Base-by-base conservation (phyloP, 164 flowering plant species). In the Warburgia ugandensis region DNA sequence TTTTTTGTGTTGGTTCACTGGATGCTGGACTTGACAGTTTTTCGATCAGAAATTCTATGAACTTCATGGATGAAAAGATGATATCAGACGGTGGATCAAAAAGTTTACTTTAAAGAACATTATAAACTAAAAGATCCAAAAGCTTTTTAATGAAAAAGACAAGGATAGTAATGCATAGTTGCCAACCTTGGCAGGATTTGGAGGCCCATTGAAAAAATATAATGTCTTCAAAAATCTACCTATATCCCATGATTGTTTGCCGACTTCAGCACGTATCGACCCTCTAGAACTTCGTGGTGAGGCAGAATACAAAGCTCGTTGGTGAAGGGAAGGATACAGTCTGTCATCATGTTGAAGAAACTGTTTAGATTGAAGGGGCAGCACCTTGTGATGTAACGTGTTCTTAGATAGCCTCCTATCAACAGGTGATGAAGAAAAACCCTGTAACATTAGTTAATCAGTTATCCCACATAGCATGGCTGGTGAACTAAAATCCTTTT, bases 151-250 rank as follows among this genome's bases (percentile, higher is more conserved):
- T 7, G 3, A 20, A 29, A 50, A 35, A 35, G 14, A 26, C 9
- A 20, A 48, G 29, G 10, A 21, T 23, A 29, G 38, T 35, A 39
- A 51, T 21, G 58, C 51, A 56, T 3, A 2, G 33, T 19, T 38
- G 49, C 70, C 41, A 63, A 92, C 96, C 95, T 87, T 92, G 29
- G 77, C 73, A 58, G 95, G 96, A 65, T 88, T 77, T 21, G 98
- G 98, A 25, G 85, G 95, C 25, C 84, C 94, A 58, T 87, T 82
- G 66, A 92, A 87, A 53, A 83, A 92, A 48, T 72, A 85, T 25
- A 92, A 38, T 2, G 98, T 92, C 66, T 74, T 78, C 41, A 87
- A 30, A 65, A 92, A 92, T 71, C 96, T 80, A 5, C 96, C 98
- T 12, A 92, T 56, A 60, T 92, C 95, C 96, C 98, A 92, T 58